phyloP scores from a whole-genome alignment of 2,329 filamentous ascomycete genomes.

The Pleomassaria siparia region DNA sequence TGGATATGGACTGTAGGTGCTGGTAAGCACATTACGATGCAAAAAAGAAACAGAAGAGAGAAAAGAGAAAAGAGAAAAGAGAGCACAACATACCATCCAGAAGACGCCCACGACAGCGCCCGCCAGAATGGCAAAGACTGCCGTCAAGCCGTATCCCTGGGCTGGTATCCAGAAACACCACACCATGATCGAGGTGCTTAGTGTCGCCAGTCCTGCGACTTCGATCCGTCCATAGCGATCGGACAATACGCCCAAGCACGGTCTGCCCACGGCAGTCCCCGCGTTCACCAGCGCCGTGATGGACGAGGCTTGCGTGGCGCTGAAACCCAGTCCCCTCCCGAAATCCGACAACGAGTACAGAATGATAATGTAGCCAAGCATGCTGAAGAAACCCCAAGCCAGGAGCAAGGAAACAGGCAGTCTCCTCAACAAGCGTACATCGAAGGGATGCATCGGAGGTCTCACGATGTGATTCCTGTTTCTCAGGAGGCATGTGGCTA shows the following conservation, averaged over 20 bases:
- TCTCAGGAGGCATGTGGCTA: slow-evolving; percentile 33
- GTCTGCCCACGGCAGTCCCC: slow-evolving; percentile 51
- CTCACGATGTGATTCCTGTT: slow-evolving; percentile 39
- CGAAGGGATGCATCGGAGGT: slow-evolving; percentile 38
- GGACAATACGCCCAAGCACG: slow-evolving; percentile 48
- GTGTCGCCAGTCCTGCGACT: slow-evolving; percentile 44
- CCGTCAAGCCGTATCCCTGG: slow-evolving; percentile 43
- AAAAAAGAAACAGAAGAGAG: background rate
- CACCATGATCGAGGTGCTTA: slow-evolving; percentile 40
- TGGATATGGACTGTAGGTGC: slow-evolving; percentile 38
- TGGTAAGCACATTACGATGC: background rate
- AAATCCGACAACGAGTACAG: slow-evolving; percentile 53
- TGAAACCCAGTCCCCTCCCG: slow-evolving; percentile 47
- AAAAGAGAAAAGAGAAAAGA: no score
- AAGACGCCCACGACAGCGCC: slow-evolving; percentile 52
- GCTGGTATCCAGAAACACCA: slow-evolving; percentile 53
- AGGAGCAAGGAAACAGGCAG: slow-evolving; percentile 43
- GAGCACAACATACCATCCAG: slow-evolving; percentile 45
- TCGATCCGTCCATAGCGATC: slow-evolving; percentile 50
- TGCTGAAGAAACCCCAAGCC: slow-evolving; percentile 47
- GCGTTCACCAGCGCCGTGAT: slow-evolving; percentile 51
- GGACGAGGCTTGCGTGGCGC: slow-evolving; percentile 41
- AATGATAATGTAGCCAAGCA: slow-evolving; percentile 53
- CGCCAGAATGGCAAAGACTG: slow-evolving; percentile 48
- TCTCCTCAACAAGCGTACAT: slow-evolving; percentile 38